Conservation (phyloP, 805 yeast genomes). For the Cyberlindnera mycetangii region DNA sequence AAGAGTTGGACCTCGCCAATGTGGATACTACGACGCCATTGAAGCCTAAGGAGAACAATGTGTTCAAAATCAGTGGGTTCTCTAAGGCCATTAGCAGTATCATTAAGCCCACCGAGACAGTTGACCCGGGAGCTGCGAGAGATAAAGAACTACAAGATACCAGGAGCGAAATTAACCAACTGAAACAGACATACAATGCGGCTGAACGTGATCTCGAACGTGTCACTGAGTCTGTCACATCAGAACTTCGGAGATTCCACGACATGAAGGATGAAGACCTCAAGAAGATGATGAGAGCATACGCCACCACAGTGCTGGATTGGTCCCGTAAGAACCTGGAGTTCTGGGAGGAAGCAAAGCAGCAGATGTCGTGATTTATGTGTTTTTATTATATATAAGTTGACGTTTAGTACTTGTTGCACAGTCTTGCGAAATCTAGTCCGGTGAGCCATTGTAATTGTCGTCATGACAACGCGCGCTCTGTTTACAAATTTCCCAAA, state of each 20-base stretch:
- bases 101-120: conserved; percentile 53
- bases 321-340: conserved; percentile 71
- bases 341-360: conserved; percentile 61
- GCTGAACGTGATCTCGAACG: conserved; percentile 51
- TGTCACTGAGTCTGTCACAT: conserved; percentile 42
- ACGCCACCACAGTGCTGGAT: conserved; percentile 52
- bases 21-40: conserved; percentile 14
- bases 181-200: conserved; percentile 48
- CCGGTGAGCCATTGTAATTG: too few relatives aligned
- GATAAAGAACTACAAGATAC: conserved; percentile 46
- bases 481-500: conserved; percentile 24
- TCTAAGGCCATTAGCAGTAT: conserved; percentile 44
- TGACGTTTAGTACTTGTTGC: too few relatives aligned
- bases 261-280: conserved; percentile 48
- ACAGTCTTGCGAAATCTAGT: too few relatives aligned
- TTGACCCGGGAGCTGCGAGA: conserved; percentile 63
- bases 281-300: conserved; percentile 48
- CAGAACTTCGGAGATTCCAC: conserved; percentile 45
- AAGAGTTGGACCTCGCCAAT: conserved; percentile 1
- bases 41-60: conserved; percentile 29
- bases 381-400: too few relatives aligned
- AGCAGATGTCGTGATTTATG: conserved; percentile 3
- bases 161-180: conserved; percentile 42
- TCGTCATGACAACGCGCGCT: not conserved
- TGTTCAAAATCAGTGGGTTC: conserved; percentile 54